These are phyloP conservation scores for Oryza glaberrima DNA, from an alignment of 176 grass and related monocot species.

Conservation along the genomic window DNA sequence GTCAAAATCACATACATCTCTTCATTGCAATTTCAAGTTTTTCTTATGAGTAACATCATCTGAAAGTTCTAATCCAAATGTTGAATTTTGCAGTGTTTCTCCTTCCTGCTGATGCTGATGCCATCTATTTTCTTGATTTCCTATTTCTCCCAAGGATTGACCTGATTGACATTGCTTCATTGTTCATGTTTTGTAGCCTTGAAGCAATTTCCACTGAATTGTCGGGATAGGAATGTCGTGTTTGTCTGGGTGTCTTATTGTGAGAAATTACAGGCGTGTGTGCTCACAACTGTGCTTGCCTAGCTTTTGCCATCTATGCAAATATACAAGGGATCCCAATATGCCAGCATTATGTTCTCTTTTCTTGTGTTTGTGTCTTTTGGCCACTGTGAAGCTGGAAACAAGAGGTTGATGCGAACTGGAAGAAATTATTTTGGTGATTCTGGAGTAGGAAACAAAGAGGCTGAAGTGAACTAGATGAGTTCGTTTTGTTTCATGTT, in stretches of 20 bases:
- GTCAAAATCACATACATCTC: background rate
- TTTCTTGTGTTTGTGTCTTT: background rate
- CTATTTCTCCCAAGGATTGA: constrained; percentile 51
- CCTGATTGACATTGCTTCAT: constrained; percentile 26
- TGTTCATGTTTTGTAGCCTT: constrained; percentile 23
- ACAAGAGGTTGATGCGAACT: background rate
- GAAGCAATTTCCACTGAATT: constrained; percentile 30
- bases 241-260: constrained; percentile 16
- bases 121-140: constrained; percentile 2
- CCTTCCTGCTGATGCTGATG: background rate
- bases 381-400: background rate
- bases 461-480: background rate
- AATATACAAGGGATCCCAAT: background rate
- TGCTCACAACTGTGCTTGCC: constrained; percentile 17
- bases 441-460: background rate
- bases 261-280: constrained; percentile 15
- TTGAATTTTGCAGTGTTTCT: constrained; percentile 33
- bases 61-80: constrained; percentile 20
- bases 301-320: background rate
- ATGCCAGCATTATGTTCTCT: background rate
- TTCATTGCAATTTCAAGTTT: background rate
- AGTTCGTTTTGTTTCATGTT: background rate
- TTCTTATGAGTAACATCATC: background rate
- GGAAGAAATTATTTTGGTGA: background rate
- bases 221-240: background rate